Base-by-base conservation (phyloP, 768 basidiomycete species). In the Clavaria fumosa region DNA sequence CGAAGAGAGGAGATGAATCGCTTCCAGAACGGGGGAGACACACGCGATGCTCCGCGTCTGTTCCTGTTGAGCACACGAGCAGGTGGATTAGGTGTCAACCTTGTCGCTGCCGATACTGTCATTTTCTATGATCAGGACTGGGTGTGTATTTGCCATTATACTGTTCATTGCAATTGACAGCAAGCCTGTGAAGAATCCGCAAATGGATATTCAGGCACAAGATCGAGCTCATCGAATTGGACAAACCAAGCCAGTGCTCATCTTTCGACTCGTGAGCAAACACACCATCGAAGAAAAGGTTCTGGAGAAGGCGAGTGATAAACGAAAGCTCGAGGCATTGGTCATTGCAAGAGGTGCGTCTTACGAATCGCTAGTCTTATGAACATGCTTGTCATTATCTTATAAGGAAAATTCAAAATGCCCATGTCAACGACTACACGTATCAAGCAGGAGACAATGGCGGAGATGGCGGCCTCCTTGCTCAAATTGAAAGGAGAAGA, bases 151-250 rank as follows among this genome's bases (percentile, higher is more conserved):
- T 37, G 34, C 23, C 11, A 15, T 35, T 10, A 28, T 12, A 22
- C 15, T 0, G 21, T 10, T 37, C 27, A 31, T 7, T 27, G 19
- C 14, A 3, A 10, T 11, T 22, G 10, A 10, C 7, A 9, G 18
- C 39, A 43, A 26, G 45, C n/a, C 22, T 12, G n/a, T 38, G 11
- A 44, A 86, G 83, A 88, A 86, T 49, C 90, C 91, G 0, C 91
- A 95, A 61, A 90, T 91, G 77, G 93, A 99, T 46, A 64, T 84
- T 2, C 93, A 99, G 59, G 93, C 93, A 0, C 85, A 90, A 53
- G 93, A 95, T 48, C 70, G 93, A 23, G 90, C 90, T 0, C 93
- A 99, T 56, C 75, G 95, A 7, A 96, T 99, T 34, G 93, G 93
- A 1, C 93, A 96, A 59, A 95, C 75, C 20, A 77, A 65, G 45